A percentile compares a stretch with the other conserved stretches of the same genome.
Evolutionary conservation across 495 filamentous ascomycete species (phyloP).

Genomic region (Opeltia flavorubescens): DNA sequence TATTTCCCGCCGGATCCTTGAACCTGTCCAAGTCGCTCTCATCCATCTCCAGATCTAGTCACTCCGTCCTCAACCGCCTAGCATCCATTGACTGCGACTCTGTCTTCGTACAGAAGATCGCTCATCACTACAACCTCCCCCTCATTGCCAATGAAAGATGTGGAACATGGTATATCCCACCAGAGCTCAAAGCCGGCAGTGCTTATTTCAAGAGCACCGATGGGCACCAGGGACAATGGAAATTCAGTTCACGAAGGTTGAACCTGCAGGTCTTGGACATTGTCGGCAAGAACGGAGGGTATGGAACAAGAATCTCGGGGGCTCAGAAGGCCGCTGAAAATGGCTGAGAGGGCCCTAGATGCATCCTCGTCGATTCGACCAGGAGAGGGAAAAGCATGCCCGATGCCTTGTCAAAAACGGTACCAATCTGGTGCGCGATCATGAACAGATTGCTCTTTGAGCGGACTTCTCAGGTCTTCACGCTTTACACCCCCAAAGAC

Average conservation of each 20-base stretch:
- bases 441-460: conserved; percentile 73
- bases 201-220: conserved; percentile 98
- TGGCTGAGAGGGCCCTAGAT: conserved; percentile 29
- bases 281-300: conserved; percentile 51
- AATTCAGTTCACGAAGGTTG: conserved; percentile 68
- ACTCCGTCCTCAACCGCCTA: conserved; percentile 68
- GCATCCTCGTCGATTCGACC: conserved; percentile 92
- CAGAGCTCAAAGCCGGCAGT: conserved; percentile 47
- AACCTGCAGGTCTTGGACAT: conserved; percentile 66
- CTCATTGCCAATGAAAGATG: conserved; percentile 89
- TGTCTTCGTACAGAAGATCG: conserved; percentile 45
- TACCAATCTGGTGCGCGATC: conserved; percentile 86
- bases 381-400: conserved; percentile 88
- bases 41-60: conserved; percentile 48
- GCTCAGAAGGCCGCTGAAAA: background rate
- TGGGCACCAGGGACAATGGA: conserved; percentile 81
- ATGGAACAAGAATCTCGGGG: conserved; percentile 16
- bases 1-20: background rate
- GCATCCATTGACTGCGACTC: conserved; percentile 56
- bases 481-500: conserved; percentile 49
- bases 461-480: conserved; percentile 28
- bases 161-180: conserved; percentile 87
- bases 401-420: conserved; percentile 82
- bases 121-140: conserved; percentile 43
- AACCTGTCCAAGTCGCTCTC: conserved; percentile 3